Evolutionary conservation across 257 asterid genomes (phyloP).

Genomic region (Forsythia suspensa): DNA sequence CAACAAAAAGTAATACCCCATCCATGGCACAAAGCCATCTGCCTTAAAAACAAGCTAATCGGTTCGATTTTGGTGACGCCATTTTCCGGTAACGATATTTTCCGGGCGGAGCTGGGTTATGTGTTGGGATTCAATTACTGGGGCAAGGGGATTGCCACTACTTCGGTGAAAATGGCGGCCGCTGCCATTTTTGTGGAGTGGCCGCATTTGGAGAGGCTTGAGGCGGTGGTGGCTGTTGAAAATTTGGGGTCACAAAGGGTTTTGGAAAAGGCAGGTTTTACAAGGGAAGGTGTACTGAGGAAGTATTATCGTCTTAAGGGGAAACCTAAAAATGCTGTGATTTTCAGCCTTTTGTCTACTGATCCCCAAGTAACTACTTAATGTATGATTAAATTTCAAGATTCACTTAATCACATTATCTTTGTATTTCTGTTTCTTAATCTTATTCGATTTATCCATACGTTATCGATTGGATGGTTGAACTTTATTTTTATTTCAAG

Average conservation of each 20-base stretch:
- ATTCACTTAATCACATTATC: too few species aligned
- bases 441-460: too few species aligned
- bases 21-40: constrained; percentile 66
- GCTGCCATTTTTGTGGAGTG: constrained; percentile 56
- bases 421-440: too few species aligned
- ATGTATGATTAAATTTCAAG: too few species aligned
- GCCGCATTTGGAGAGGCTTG: constrained; percentile 70
- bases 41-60: constrained; percentile 49
- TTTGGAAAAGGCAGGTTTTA: constrained; percentile 74
- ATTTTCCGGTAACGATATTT: constrained; percentile 29
- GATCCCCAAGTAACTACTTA: constrained; percentile 31
- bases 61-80: constrained; percentile 59
- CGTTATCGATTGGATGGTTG: too few species aligned
- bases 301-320: constrained; percentile 66
- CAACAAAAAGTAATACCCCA: constrained; percentile 38
- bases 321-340: constrained; percentile 49
- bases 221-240: constrained; percentile 75
- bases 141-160: constrained; percentile 79
- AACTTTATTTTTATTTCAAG: too few species aligned
- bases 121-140: constrained; percentile 61
- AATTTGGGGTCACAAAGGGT: constrained; percentile 76
- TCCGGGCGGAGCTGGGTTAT: constrained; percentile 80
- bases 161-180: constrained; percentile 74
- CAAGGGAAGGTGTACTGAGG: constrained; percentile 69
- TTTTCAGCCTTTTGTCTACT: constrained; percentile 63